Evolutionary conservation across 2,329 filamentous ascomycete species (phyloP), one percentile per base, ranked within the genome.

Genomic region (Pseudocercospora musae): DNA sequence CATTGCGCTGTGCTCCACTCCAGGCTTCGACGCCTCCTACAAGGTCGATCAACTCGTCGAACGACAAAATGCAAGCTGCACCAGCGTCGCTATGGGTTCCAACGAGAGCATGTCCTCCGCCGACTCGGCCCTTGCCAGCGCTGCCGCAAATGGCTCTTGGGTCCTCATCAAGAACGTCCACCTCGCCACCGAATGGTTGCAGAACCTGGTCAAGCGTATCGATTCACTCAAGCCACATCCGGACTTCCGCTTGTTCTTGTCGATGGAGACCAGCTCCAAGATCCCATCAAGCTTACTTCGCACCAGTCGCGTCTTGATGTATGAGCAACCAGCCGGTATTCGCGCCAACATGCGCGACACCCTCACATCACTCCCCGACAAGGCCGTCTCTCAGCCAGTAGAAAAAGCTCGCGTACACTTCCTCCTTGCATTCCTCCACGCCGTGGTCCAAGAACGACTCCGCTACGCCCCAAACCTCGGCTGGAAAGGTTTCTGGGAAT

Each of bases 401-500:
- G 95, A 99, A 79, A 91, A 95, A 74, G 88, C 89, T 21, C 87
- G 96, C 67, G 80, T 99, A 57, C 98, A 99, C 73, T 83, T 99
- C 53, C 82, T 99, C 54, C 84, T 99, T 40, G 95, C 90, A 2
- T 98, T 99, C 84, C 76, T 99, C 70, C 95, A 99, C 75, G 96
- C 95, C 6, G 93, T 99, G 40, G 88, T 97, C 10, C 95, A 99
- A 77, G 95, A 99, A 77, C 85, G 96, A 70, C 82, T 99, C 66
- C 89, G 95, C 66, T 99, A 99, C 76, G 93, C 94, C 23, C 96
- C 95, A 0, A 94, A 85, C 61, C 82, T 99, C 59, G 95, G 95
- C 64, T 99, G 95, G 95, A 97, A 96, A 81, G 92, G 92, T 58
- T 96, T 97, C 84, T 99, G 96, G 95, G 96, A 99, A 78, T 99